phyloP scores from a whole-genome alignment of 306 rosid genomes.

The Biancaea sappan region DNA sequence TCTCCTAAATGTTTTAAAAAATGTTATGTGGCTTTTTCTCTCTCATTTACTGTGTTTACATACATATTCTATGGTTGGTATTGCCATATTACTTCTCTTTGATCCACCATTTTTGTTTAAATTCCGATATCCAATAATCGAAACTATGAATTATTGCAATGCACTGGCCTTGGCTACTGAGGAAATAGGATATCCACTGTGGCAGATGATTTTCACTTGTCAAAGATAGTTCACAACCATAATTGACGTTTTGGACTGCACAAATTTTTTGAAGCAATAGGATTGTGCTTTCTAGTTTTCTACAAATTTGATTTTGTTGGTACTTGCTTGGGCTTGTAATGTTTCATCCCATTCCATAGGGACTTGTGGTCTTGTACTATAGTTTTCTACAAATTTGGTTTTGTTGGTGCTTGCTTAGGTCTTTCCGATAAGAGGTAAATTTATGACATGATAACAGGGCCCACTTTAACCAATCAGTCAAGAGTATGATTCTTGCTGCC shows the following conservation, averaged over 20 bases:
- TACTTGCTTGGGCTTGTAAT: background rate
- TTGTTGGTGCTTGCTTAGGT: too few species aligned
- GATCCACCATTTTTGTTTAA: background rate
- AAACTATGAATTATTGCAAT: background rate
- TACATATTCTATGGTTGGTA: background rate
- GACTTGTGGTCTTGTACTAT: too few species aligned
- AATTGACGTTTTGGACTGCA: background rate
- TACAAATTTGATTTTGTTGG: background rate
- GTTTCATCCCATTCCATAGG: too few species aligned
- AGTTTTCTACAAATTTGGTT: too few species aligned
- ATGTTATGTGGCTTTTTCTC: background rate
- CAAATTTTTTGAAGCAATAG: background rate
- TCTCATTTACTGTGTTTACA: background rate
- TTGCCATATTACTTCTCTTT: background rate
- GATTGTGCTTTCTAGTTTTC: background rate
- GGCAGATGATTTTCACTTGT: background rate
- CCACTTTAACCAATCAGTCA: background rate
- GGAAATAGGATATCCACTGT: background rate
- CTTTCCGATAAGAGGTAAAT: background rate
- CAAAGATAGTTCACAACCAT: background rate
- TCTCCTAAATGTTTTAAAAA: constrained; percentile 5
- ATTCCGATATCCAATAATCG: background rate
- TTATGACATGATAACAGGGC: background rate
- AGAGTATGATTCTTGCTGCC: background rate
- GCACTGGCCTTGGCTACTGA: background rate